A percentile compares a stretch with the other conserved stretches of the same genome.
phyloP scores from a whole-genome alignment of 176 grass and related monocot species.

The Raddia distichophylla region DNA sequence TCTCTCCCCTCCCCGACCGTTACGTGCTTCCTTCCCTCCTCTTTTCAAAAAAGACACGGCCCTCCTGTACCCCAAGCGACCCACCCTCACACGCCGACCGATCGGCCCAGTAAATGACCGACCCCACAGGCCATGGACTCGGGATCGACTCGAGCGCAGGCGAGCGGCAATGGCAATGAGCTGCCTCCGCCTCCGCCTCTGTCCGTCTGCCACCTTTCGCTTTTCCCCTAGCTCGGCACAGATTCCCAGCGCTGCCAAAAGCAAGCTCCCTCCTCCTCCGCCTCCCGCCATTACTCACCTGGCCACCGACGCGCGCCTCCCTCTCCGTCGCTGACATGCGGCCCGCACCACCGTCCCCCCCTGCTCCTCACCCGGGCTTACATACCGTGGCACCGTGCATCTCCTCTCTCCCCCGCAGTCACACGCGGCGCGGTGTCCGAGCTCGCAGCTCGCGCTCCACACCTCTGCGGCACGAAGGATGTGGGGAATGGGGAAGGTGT shows the following conservation, averaged over 20 bases:
- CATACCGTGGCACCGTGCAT: neutral
- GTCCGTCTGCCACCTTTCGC: conserved; percentile 36
- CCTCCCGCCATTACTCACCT: conserved; percentile 50
- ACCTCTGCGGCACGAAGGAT: neutral
- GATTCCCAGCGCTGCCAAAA: conserved; percentile 50
- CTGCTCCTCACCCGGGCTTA: neutral
- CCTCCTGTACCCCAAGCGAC: fast-evolving
- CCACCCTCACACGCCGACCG: fast-evolving
- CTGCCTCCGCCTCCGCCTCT: neutral
- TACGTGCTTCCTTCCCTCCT: conserved; percentile 5
- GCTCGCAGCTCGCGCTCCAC: neutral
- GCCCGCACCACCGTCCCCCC: neutral
- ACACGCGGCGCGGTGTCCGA: neutral
- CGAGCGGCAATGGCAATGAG: conserved; percentile 4
- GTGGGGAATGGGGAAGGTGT: conserved; percentile 22
- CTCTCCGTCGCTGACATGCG: neutral
- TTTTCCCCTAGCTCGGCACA: conserved; percentile 54
- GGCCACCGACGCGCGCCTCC: conserved; percentile 11
- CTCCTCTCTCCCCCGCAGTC: neutral
- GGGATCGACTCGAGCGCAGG: fast-evolving
- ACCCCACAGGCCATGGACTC: neutral
- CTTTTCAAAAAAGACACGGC: neutral
- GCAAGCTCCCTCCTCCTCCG: neutral
- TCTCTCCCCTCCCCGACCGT: conserved; percentile 26
- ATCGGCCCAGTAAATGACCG: fast-evolving